Base-by-base conservation (phyloP, 2,329 filamentous ascomycete genomes). In the Emmonsia crescens region DNA sequence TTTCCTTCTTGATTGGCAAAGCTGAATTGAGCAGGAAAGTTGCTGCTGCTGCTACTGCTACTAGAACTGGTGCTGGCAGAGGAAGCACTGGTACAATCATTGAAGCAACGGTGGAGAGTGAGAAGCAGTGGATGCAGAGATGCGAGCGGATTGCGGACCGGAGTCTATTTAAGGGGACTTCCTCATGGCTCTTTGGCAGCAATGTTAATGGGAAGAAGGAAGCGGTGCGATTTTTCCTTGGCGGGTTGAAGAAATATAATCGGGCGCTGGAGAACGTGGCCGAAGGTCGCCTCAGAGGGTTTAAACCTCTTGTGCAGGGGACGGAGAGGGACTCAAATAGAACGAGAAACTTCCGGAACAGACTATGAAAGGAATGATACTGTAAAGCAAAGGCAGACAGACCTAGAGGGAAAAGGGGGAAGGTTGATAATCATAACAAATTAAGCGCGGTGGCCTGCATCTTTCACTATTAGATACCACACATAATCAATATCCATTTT, bases 131-230 rank as follows among this genome's bases (percentile, higher is more conserved):
- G 61, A 36, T 55, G 36, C 24, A 33, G 33, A n/a, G 14, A 31
- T 52, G 42, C 24, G 40, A 63, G 21, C 33, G 36, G 19, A 52
- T 61, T 33, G 46, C 60, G 16, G 51, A 51, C 19, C 46, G 59
- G 33, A 61, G 27, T 38, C 42, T 63, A 40, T 58, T 59, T 36
- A 61, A 33, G 40, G 46, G 48, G 59, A 56, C 61, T 16, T 10
- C 60, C 6, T 63, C 61, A 36, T 63, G 59, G 61, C 24, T 63
- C 16, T 63, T 61, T 58, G 61, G 61, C 24, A 33, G 38, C 49
- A 63, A 63, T 58, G 31, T 63, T 6, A 38, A 16, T 38, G 61
- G 61, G 24, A 63, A 61, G 59, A 63, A 57, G 44, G 19, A 33
- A 33, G 59, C 59, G 27, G 31, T 57, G 31, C 21, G 61, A 16